Percentiles rank a stretch among this genome's conserved stretches.
Conservation (phyloP, 2,329 filamentous ascomycete species). For the Ceratocystis ficicola region DNA sequence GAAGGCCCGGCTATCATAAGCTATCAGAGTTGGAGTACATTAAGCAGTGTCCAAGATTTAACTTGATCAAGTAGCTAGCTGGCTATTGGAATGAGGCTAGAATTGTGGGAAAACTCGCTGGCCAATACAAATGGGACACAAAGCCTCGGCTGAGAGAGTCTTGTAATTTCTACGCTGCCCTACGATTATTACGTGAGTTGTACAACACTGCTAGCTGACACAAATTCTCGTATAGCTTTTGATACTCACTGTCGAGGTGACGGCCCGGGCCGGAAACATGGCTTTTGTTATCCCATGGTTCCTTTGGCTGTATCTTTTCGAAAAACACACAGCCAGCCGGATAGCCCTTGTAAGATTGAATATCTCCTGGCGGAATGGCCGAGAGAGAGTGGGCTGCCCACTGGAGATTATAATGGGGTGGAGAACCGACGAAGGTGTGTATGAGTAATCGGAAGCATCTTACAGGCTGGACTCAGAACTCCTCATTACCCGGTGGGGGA, state of each 20-base stretch:
- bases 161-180: no score
- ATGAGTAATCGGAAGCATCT: constrained; percentile 8
- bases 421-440: constrained; percentile 27
- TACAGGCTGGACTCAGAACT: not conserved
- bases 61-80: no score
- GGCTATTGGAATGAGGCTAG: no score
- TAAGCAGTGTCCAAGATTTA: no score
- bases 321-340: not conserved
- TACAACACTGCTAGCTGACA: no score
- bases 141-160: no score
- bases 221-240: not conserved
- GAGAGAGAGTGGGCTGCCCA: not conserved
- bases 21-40: no score
- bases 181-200: no score
- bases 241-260: not conserved
- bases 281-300: not conserved
- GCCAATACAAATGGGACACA: no score
- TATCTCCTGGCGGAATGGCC: not conserved
- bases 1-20: no score
- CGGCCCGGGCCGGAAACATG: constrained; percentile 3
- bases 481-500: not conserved
- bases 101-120: no score
- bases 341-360: not conserved
- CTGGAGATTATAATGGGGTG: not conserved
- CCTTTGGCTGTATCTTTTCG: not conserved